phyloP scores from a whole-genome alignment of 495 filamentous ascomycete species.

The Echria macrotheca region DNA sequence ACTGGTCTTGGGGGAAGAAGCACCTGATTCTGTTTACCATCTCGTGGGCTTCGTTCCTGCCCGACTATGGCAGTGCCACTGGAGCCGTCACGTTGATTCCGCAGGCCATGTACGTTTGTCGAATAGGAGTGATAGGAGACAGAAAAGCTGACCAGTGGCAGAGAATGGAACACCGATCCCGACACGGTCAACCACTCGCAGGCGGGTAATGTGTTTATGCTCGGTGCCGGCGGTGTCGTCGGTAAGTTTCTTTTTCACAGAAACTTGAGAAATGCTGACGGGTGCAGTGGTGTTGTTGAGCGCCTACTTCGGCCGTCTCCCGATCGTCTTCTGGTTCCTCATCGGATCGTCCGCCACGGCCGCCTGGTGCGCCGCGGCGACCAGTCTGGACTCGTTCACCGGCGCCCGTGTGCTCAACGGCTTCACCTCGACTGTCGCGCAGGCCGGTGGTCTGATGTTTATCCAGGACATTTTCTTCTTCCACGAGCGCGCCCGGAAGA shows the following conservation, averaged over 20 bases:
- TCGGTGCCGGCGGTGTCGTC: conserved; percentile 52
- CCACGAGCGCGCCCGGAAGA: conserved; percentile 58
- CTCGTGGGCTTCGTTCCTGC: conserved; percentile 47
- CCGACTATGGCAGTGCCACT: conserved; percentile 52
- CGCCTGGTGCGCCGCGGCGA: conserved; percentile 50
- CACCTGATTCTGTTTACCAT: conserved; percentile 50
- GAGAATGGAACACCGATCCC: conserved; percentile 41
- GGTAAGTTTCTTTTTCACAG: too few species aligned
- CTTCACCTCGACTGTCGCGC: conserved; percentile 53
- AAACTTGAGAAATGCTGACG: too few species aligned
- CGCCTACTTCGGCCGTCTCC: conserved; percentile 56
- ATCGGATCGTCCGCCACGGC: conserved; percentile 45
- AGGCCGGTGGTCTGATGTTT: conserved; percentile 53
- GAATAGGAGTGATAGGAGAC: neutral
- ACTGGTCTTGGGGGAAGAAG: conserved; percentile 52
- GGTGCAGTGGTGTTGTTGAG: conserved; percentile 48
- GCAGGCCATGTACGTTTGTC: conserved; percentile 37
- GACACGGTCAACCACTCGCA: conserved; percentile 51
- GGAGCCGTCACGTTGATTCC: conserved; percentile 51
- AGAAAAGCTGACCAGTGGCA: conserved; percentile 4
- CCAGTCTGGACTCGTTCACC: conserved; percentile 50
- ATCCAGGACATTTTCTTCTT: conserved; percentile 65
- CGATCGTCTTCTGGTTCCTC: conserved; percentile 55
- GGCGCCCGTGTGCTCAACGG: conserved; percentile 57
- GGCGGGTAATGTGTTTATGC: conserved; percentile 55